These are phyloP conservation scores for Tetrastigma voinierianum DNA, from an alignment of 164 flowering plant genomes.

Conservation along the genomic window DNA sequence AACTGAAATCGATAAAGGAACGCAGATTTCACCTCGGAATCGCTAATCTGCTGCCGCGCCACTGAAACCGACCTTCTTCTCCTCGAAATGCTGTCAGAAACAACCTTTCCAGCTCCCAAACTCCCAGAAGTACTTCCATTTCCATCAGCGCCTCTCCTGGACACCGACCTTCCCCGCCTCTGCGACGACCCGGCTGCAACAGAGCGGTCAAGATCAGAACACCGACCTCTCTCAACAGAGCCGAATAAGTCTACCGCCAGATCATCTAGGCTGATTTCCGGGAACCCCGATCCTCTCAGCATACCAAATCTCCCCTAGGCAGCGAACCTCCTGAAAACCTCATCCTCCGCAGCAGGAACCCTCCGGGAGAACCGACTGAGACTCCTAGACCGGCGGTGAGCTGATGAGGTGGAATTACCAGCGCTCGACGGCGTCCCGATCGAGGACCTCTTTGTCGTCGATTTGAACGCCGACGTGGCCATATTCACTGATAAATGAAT, in stretches of 20 bases:
- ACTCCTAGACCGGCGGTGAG: constrained; percentile 68
- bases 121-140: constrained; percentile 17
- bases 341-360: constrained; percentile 17
- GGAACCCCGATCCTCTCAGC: constrained; percentile 69
- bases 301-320: constrained; percentile 66
- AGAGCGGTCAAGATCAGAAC: constrained; percentile 13
- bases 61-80: constrained; percentile 78
- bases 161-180: constrained; percentile 86
- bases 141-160: constrained; percentile 42
- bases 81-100: constrained; percentile 29
- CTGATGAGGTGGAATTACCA: constrained; percentile 6
- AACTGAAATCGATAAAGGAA: not conserved
- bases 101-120: constrained; percentile 24
- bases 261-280: constrained; percentile 85
- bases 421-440: constrained; percentile 25
- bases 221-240: constrained; percentile 36
- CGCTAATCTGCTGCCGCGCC: constrained; percentile 59
- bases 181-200: constrained; percentile 23
- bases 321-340: constrained; percentile 16
- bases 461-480: constrained; percentile 88
- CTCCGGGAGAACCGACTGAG: constrained; percentile 55
- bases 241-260: constrained; percentile 67
- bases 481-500: constrained; percentile 3
- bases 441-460: constrained; percentile 63
- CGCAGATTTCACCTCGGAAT: constrained; percentile 62